Base-by-base conservation (phyloP, 257 asterid genomes). In the Cruciata laevipes region DNA sequence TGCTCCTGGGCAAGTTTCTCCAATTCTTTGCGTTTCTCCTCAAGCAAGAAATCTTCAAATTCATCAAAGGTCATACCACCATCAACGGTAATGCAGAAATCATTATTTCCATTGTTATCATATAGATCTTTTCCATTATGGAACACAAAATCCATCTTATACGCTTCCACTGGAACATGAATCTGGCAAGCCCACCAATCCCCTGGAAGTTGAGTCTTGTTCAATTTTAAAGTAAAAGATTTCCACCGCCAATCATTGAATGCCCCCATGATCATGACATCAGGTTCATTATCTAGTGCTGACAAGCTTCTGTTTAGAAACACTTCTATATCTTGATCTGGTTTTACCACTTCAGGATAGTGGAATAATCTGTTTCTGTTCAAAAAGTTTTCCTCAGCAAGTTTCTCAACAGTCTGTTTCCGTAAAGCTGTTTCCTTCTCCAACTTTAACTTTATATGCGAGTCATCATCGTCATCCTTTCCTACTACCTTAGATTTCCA, bases 111-210 rank as follows among this genome's bases (percentile, higher is more conserved):
- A 73, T 94, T 94, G 81, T 94, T 94, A 53, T 94, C 99, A 53
- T 88, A 94, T 7, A 87, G 86, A 75, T 90, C 91, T 64, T 87
- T 71, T 66, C 96, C 97, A 70, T 94, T 94, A 42, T 78, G 74
- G 80, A 90, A 90, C 78, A 94, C 99, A 68, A 94, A 94, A 81
- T 90, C 95, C 51, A 91, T 77, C 72, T 83, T 88, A 85, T 82
- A 90, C 40, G 96, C 99, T 85, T 94, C 97, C 77, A 77, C 84
- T 52, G 99, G 97, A 78, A 94, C 89, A 78, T 84, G 85, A 71
- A 94, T 47, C 77, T 61, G 83, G 84, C 97, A 90, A 74, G 85
- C 80, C 96, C 97, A 94, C 99, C 96, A 94, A 78, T 90, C 99
- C 69, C 96, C 95, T 66, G 62, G 79, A 21, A 94, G 83, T 73